Percentiles rank a stretch among this genome's conserved stretches.
Evolutionary conservation across 768 basidiomycete species (phyloP).

Genomic region (Suillus bovinus): DNA sequence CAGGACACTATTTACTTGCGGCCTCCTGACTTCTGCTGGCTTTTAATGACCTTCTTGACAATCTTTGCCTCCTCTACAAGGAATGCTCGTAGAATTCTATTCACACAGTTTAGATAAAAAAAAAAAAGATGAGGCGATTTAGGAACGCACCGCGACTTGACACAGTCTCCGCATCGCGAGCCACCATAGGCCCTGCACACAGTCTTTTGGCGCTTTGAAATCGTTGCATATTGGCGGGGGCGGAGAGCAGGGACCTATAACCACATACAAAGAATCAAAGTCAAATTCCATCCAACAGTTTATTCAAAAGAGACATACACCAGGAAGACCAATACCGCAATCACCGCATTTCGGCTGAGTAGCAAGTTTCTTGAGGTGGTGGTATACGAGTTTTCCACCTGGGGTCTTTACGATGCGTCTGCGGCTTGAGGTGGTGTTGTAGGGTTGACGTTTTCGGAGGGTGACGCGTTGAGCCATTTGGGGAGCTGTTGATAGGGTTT

Average conservation of each 20-base stretch:
- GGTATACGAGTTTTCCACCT: conserved; percentile 97
- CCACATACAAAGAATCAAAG: neutral
- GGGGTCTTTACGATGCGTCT: conserved; percentile 97
- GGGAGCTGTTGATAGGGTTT: conserved; percentile 16
- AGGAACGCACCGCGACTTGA: conserved; percentile 81
- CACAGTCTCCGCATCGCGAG: conserved; percentile 94
- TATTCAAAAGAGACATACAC: conserved; percentile 59
- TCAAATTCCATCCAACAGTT: conserved; percentile 4
- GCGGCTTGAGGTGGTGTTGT: conserved; percentile 98
- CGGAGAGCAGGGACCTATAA: conserved; percentile 89
- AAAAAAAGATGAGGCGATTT: neutral
- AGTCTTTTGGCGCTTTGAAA: conserved; percentile 97
- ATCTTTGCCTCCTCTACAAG: conserved; percentile 99
- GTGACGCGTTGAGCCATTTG: conserved; percentile 98
- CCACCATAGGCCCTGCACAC: conserved; percentile 97
- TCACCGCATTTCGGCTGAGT: conserved; percentile 97
- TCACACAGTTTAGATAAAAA: neutral
- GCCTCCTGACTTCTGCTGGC: conserved; percentile 51
- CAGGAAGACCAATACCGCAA: conserved; percentile 91
- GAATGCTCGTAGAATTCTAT: conserved; percentile 96
- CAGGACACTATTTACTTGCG: conserved; percentile 29
- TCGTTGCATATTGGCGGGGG: conserved; percentile 91
- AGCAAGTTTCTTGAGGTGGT: conserved; percentile 94
- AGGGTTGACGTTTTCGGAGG: conserved; percentile 96
- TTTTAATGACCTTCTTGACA: conserved; percentile 99